A percentile compares a stretch with the other conserved stretches of the same genome.
Evolutionary conservation across 257 asterid species (phyloP).

Genomic region (Solanum chaucha): DNA sequence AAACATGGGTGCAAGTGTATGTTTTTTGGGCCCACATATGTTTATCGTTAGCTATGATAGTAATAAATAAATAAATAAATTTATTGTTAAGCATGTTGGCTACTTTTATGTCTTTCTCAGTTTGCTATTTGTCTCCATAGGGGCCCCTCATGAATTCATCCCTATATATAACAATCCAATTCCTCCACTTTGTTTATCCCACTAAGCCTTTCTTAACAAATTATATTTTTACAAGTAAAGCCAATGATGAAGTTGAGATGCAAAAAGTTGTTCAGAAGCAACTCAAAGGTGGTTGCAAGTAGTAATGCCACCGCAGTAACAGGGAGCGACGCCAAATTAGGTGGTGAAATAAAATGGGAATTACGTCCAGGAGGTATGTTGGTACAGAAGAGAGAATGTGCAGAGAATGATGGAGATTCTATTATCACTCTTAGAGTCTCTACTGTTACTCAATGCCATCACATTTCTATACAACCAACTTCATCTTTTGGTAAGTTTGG

Average conservation of each 20-base stretch:
- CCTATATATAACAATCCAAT: slow-evolving; percentile 30
- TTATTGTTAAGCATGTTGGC: background rate
- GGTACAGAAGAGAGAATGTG: slow-evolving; percentile 56
- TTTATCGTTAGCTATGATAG: background rate
- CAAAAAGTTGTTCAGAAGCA: slow-evolving; percentile 53
- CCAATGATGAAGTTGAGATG: slow-evolving; percentile 56
- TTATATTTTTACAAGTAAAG: background rate
- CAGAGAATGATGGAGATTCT: slow-evolving; percentile 19
- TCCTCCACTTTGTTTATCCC: slow-evolving; percentile 5
- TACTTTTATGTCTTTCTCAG: slow-evolving; percentile 12
- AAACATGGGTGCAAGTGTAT: background rate
- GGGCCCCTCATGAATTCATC: slow-evolving; percentile 6
- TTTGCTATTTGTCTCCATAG: slow-evolving; percentile 19
- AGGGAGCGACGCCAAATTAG: background rate
- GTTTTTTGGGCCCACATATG: background rate
- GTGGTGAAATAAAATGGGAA: slow-evolving; percentile 65
- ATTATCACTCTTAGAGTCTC: slow-evolving; percentile 51
- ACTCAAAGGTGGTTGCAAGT: slow-evolving; percentile 24
- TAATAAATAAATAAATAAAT: background rate
- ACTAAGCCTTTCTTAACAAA: background rate
- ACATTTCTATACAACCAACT: slow-evolving; percentile 44
- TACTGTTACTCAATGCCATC: slow-evolving; percentile 46
- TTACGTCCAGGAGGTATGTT: slow-evolving; percentile 87
- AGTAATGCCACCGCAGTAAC: background rate
- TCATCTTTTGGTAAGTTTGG: slow-evolving; percentile 65